These are phyloP conservation scores for Dothideomycetidae sp. DNA, from an alignment of 2,329 filamentous ascomycete species.

Conservation along the genomic window DNA sequence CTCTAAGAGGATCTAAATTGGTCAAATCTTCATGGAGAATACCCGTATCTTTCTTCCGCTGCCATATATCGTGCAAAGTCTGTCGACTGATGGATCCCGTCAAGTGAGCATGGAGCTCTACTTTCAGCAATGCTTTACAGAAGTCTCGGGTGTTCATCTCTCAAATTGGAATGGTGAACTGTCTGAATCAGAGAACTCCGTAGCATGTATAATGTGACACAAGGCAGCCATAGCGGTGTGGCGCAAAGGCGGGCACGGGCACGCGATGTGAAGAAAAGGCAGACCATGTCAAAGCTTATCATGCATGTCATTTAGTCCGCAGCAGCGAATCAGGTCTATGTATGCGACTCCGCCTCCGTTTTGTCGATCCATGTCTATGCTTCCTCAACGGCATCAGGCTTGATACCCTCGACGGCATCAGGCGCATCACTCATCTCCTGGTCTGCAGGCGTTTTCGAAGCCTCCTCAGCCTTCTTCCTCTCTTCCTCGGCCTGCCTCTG, in stretches of 20 bases:
- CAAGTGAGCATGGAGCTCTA: conserved; percentile 62
- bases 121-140: conserved; percentile 27
- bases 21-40: conserved; percentile 25
- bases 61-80: conserved; percentile 63
- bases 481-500: conserved; percentile 64
- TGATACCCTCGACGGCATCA: conserved; percentile 21
- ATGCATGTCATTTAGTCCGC: conserved; percentile 9
- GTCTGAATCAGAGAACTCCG: too few species aligned
- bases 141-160: conserved; percentile 18
- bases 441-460: conserved; percentile 28
- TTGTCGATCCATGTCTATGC: background rate
- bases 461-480: conserved; percentile 37
- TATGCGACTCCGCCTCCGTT: conserved; percentile 2
- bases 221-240: too few species aligned
- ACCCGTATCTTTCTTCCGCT: conserved; percentile 38
- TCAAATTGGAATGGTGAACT: too few species aligned
- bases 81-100: conserved; percentile 62
- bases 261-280: too few species aligned
- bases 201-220: too few species aligned
- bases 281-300: background rate
- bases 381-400: conserved; percentile 7
- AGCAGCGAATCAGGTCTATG: conserved; percentile 8
- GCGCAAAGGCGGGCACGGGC: too few species aligned
- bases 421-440: conserved; percentile 49
- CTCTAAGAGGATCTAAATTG: conserved; percentile 52